Evolutionary conservation across 495 filamentous ascomycete genomes (phyloP).

Genomic region (Podospora pseudocomata): DNA sequence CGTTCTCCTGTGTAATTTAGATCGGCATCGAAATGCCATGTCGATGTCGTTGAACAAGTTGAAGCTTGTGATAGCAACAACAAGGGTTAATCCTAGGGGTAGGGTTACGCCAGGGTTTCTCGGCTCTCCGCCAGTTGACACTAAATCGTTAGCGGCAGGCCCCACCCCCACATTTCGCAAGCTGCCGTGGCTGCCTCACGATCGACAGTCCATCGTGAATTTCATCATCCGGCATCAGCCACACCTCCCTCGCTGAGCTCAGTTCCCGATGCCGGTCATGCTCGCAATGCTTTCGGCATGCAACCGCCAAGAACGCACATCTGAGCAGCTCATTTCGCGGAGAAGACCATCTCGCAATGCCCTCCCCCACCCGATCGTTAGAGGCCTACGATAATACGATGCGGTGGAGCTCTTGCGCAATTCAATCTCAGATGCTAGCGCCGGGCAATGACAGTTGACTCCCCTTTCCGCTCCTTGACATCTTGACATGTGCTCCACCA

Average conservation of each 20-base stretch:
- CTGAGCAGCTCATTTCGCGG: background rate
- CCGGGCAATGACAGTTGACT: background rate
- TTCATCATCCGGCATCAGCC: constrained; percentile 6
- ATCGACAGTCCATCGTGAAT: background rate
- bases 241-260: constrained; percentile 9
- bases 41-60: background rate
- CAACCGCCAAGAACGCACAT: background rate
- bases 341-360: background rate
- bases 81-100: constrained; percentile 1
- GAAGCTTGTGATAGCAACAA: constrained; percentile 4
- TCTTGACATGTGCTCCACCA: background rate
- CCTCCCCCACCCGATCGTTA: background rate
- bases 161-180: background rate
- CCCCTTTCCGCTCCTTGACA: background rate
- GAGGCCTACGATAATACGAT: background rate
- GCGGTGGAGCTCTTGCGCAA: background rate
- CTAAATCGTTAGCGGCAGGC: background rate
- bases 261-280: background rate
- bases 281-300: background rate
- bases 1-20: background rate
- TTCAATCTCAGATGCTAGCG: background rate
- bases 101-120: constrained; percentile 4
- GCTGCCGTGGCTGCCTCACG: background rate
- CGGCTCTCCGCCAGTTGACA: background rate
- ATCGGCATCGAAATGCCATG: background rate